Percentiles rank a stretch among this genome's conserved stretches.
phyloP scores from a whole-genome alignment of 441 rosid genomes.

The Gossypium laxum region DNA sequence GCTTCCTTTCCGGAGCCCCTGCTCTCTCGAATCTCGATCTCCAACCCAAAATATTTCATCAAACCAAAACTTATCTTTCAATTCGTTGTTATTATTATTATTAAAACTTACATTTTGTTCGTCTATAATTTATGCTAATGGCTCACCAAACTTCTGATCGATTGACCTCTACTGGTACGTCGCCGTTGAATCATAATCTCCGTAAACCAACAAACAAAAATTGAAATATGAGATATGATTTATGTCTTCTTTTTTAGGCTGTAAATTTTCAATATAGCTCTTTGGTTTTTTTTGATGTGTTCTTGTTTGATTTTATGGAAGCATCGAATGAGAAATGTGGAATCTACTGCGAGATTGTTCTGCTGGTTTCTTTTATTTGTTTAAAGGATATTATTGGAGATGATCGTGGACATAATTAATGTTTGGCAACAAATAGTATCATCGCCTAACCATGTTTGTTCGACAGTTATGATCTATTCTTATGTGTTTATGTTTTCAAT shows the following conservation, averaged over 20 bases:
- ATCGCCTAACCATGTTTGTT: not conserved
- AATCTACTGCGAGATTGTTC: not conserved
- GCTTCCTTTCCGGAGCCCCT: not conserved
- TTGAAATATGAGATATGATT: not conserved
- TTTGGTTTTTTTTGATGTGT: not conserved
- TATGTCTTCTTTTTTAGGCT: not conserved
- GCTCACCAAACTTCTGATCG: slow-evolving; percentile 21
- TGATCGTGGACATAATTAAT: not conserved
- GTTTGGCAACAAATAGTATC: not conserved
- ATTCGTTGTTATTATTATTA: not conserved
- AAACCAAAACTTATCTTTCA: not conserved
- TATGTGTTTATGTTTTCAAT: not conserved
- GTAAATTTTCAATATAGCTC: not conserved
- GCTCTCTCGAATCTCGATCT: not conserved
- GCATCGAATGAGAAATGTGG: not conserved
- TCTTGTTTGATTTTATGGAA: not conserved
- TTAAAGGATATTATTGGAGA: not conserved
- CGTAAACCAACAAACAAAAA: not conserved
- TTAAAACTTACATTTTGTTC: not conserved
- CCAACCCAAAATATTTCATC: not conserved
- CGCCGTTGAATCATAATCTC: not conserved
- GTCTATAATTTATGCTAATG: not conserved
- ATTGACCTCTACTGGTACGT: slow-evolving; percentile 20
- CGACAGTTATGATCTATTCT: not conserved
- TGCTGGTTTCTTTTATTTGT: not conserved